Percentiles rank a stretch among this genome's conserved stretches.
Evolutionary conservation across 176 grass and related monocot genomes (phyloP).

Genomic region (Neostapfia colusana): DNA sequence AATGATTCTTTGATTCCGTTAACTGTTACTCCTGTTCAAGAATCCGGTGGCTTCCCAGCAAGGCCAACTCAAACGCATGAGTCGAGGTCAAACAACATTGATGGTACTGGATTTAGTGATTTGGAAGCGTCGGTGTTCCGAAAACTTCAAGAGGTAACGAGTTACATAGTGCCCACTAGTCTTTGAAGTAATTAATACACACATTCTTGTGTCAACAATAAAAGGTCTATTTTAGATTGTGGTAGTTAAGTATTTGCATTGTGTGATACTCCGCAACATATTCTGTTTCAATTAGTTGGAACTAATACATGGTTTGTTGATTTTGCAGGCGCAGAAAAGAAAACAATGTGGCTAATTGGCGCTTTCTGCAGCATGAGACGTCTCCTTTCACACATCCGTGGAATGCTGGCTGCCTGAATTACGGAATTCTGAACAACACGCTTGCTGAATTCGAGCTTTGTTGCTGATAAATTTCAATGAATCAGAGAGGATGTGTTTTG

Average conservation of each 20-base stretch:
- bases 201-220: neutral
- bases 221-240: neutral
- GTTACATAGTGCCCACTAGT: neutral
- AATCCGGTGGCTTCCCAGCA: slow-evolving; percentile 34
- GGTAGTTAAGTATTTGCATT: slow-evolving; percentile 1
- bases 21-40: slow-evolving; percentile 69
- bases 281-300: neutral
- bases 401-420: neutral
- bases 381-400: neutral
- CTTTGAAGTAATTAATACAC: neutral
- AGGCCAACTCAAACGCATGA: slow-evolving; percentile 49
- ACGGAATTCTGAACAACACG: neutral
- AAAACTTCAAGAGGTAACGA: slow-evolving; percentile 89
- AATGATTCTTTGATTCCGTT: slow-evolving; percentile 55
- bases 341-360: slow-evolving; percentile 52
- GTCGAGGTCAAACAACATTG: slow-evolving; percentile 49
- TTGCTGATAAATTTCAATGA: neutral
- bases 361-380: slow-evolving; percentile 10
- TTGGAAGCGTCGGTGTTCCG: slow-evolving; percentile 72
- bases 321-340: slow-evolving; percentile 63
- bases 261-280: neutral
- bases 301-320: slow-evolving; percentile 16
- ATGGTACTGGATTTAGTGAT: slow-evolving; percentile 84
- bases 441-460: neutral
- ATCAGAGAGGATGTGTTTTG: neutral